Evolutionary conservation across 495 filamentous ascomycete species (phyloP).

Genomic region (Aspergillus indologenus): DNA sequence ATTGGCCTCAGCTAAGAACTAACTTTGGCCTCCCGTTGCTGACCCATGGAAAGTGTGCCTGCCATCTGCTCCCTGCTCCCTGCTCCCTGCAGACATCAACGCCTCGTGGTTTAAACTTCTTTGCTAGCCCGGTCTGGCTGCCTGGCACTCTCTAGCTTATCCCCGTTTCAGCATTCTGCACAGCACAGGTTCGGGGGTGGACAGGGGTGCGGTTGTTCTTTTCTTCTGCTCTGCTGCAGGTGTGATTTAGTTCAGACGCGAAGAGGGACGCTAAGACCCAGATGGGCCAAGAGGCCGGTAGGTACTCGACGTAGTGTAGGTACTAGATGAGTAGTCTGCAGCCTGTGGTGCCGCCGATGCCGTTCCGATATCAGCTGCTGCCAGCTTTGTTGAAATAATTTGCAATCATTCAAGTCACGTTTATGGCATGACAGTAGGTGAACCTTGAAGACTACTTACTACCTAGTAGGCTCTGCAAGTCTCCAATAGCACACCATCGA

Average conservation of each 20-base stretch:
- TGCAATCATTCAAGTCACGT: too few relatives aligned
- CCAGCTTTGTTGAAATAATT: too few relatives aligned
- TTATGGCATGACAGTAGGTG: too few relatives aligned
- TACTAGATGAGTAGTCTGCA: too few relatives aligned
- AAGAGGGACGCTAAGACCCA: neutral
- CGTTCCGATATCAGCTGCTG: too few relatives aligned
- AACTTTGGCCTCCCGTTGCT: neutral
- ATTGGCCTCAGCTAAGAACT: neutral
- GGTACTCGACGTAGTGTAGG: too few relatives aligned
- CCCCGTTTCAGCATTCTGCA: neutral
- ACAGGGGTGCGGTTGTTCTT: neutral
- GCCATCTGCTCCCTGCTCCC: too few relatives aligned
- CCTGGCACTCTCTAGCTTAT: neutral
- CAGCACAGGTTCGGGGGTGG: neutral
- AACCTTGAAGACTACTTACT: too few relatives aligned
- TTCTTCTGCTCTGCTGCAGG: neutral
- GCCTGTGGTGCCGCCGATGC: too few relatives aligned
- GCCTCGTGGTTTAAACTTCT: neutral
- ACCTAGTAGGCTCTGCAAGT: too few relatives aligned
- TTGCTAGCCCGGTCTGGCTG: neutral
- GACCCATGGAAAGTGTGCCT: neutral
- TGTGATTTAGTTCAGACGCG: neutral
- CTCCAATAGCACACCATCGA: neutral
- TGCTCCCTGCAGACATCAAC: too few relatives aligned
- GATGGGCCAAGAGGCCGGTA: too few relatives aligned